Evolutionary conservation across 495 filamentous ascomycete genomes (phyloP).

Genomic region (Penicillium lividum): DNA sequence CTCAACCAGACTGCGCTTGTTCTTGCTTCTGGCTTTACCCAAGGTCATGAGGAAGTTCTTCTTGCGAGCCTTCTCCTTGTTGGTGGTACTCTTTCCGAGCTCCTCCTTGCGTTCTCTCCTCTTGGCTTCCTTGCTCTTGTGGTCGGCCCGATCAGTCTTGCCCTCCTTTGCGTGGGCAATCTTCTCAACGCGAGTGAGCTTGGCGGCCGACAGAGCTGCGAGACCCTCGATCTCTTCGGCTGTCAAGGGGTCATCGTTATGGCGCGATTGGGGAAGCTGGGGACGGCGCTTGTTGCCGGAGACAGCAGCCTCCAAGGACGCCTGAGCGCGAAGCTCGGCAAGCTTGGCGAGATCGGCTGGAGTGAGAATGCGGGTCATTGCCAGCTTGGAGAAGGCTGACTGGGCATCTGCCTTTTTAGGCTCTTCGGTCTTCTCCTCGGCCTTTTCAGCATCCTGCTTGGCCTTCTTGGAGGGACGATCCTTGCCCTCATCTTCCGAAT

Average conservation of each 20-base stretch:
- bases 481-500: constrained; percentile 67
- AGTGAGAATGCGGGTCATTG: constrained; percentile 86
- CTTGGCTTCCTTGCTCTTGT: constrained; percentile 78
- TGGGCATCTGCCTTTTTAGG: constrained; percentile 25
- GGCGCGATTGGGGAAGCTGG: constrained; percentile 48
- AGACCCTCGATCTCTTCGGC: constrained; percentile 81
- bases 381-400: constrained; percentile 61
- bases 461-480: constrained; percentile 64
- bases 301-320: constrained; percentile 64
- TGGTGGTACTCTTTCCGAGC: constrained; percentile 92
- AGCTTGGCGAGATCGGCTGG: constrained; percentile 92
- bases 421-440: constrained; percentile 11
- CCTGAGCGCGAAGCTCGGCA: constrained; percentile 75
- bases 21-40: constrained; percentile 88
- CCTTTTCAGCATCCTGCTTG: constrained; percentile 33
- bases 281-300: constrained; percentile 44
- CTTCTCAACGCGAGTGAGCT: constrained; percentile 77
- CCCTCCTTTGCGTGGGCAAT: constrained; percentile 76
- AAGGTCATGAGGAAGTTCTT: constrained; percentile 99
- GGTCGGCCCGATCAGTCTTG: constrained; percentile 69
- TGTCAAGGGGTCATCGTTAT: constrained; percentile 81
- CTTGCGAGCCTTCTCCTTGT: constrained; percentile 92
- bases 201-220: constrained; percentile 65
- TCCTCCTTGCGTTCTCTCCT: constrained; percentile 80
- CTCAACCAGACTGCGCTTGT: constrained; percentile 87